These are phyloP conservation scores for Sequoiadendron giganteum DNA, from an alignment of 75 land plant genomes.

Conservation along the genomic window DNA sequence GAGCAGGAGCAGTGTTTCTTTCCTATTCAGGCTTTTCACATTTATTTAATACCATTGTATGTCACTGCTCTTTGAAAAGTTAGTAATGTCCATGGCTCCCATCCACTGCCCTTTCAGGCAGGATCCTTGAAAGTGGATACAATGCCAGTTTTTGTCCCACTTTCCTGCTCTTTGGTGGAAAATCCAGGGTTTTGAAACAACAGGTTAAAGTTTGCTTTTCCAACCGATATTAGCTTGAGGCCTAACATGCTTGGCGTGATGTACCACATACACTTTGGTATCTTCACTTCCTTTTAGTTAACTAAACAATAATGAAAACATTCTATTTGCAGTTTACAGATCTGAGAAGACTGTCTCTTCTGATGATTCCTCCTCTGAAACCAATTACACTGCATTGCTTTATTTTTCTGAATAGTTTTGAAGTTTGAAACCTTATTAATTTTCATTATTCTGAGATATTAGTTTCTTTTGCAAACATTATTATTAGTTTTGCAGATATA, in stretches of 20 bases:
- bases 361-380: neutral
- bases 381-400: neutral
- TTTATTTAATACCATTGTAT: neutral
- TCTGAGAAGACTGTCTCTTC: neutral
- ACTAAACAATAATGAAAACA: neutral
- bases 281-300: neutral
- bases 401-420: neutral
- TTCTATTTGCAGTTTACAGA: neutral
- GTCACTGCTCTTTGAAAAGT: neutral
- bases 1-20: slow-evolving; percentile 18
- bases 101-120: neutral
- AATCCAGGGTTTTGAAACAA: neutral
- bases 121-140: neutral
- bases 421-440: neutral
- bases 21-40: neutral
- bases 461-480: neutral
- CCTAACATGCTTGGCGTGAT: neutral
- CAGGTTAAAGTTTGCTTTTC: neutral
- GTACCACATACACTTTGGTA: neutral
- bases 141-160: neutral
- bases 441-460: neutral
- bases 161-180: neutral
- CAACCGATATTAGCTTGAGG: neutral
- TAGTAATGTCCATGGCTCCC: neutral
- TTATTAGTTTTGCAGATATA: neutral